These are phyloP conservation scores for Murraya paniculata DNA, from an alignment of 345 rosid genomes.

Conservation along the genomic window DNA sequence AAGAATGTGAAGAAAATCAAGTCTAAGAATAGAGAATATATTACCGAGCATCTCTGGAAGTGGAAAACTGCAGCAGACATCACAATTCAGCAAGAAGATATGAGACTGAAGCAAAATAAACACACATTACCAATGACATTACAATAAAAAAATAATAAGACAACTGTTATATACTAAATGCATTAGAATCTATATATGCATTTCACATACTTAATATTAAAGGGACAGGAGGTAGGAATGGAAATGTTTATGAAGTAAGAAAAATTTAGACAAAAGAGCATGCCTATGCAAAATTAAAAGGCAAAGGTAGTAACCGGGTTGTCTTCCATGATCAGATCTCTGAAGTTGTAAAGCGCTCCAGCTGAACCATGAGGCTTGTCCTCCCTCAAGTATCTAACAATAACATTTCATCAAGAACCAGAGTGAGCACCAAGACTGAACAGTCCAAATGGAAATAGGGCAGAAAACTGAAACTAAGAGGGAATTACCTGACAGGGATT, in stretches of 20 bases:
- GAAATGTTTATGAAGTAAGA: neutral
- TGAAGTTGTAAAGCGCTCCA: constrained; percentile 79
- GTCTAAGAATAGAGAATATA: neutral
- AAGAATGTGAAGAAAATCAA: neutral
- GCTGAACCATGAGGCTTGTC: constrained; percentile 94
- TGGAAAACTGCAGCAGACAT: constrained; percentile 95
- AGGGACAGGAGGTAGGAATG: constrained; percentile 1
- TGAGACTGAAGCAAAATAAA: constrained; percentile 60
- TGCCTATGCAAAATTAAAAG: constrained; percentile 10
- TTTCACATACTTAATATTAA: neutral
- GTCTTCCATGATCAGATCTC: constrained; percentile 84
- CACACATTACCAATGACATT: neutral
- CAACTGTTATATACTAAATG: neutral
- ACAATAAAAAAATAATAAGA: neutral
- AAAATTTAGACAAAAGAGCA: neutral
- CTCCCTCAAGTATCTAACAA: constrained; percentile 69
- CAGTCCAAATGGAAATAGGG: neutral
- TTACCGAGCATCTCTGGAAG: constrained; percentile 88
- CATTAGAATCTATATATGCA: neutral
- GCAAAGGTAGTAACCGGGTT: constrained; percentile 51
- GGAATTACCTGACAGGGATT: constrained; percentile 74
- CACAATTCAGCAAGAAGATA: constrained; percentile 88
- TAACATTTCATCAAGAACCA: neutral
- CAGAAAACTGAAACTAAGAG: neutral
- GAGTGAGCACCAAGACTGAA: neutral